Conservation (phyloP, 257 asterid genomes). For the Apocynum venetum region DNA sequence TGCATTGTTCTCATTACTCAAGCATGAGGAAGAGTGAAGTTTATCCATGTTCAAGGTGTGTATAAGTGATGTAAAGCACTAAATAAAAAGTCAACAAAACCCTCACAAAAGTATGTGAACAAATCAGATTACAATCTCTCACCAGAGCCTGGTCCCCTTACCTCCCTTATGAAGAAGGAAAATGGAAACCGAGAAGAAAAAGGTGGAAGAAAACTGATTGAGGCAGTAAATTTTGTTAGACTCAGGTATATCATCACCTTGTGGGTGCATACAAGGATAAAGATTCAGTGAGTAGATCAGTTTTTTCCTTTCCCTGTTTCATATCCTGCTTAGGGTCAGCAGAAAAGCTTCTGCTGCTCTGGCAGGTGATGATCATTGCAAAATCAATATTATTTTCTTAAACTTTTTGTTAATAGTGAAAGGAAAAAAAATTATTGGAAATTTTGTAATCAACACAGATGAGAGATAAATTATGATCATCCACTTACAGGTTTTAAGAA, state of each 20-base stretch:
- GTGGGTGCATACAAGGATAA: not conserved
- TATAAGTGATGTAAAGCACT: too few species aligned
- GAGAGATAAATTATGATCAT: not conserved
- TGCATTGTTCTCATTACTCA: not conserved
- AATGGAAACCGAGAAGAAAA: not conserved
- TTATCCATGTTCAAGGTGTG: not conserved
- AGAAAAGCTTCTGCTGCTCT: not conserved
- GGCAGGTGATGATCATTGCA: not conserved
- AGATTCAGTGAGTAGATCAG: not conserved
- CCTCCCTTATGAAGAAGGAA: not conserved
- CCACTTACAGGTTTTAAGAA: constrained; percentile 82
- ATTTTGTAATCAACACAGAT: not conserved
- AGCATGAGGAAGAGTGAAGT: not conserved
- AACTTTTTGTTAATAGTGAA: not conserved
- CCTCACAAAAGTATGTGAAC: not conserved
- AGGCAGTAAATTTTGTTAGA: not conserved
- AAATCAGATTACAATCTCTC: not conserved
- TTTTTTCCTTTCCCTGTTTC: too few species aligned
- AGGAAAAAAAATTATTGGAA: not conserved
- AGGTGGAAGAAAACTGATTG: not conserved
- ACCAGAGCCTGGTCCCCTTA: not conserved
- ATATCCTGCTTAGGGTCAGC: too few species aligned
- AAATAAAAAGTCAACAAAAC: too few species aligned
- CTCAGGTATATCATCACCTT: not conserved
- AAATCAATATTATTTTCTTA: not conserved